Evolutionary conservation across 1,284 basidiomycete genomes (phyloP).

Genomic region (Rhizoctonia solani): DNA sequence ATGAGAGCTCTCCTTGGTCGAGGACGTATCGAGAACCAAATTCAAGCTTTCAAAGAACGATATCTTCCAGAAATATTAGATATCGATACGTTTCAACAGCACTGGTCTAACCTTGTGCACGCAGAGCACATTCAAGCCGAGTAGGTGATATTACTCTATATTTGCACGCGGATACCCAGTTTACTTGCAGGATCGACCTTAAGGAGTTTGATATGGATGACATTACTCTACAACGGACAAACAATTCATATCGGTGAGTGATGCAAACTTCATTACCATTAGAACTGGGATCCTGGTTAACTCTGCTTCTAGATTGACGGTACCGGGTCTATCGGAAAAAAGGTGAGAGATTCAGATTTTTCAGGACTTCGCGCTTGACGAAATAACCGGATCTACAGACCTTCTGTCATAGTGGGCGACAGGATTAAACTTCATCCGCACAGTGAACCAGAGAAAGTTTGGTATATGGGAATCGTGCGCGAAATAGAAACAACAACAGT

Average conservation of each 20-base stretch:
- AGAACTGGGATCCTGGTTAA: background rate
- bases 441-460: conserved; percentile 42
- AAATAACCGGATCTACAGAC: background rate
- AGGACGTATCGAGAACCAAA: conserved; percentile 41
- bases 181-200: conserved; percentile 49
- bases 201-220: conserved; percentile 57
- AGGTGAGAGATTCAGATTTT: conserved; percentile 41
- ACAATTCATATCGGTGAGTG: conserved; percentile 20
- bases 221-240: conserved; percentile 45
- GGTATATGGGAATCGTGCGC: conserved; percentile 64
- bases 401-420: conserved; percentile 57
- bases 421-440: conserved; percentile 55
- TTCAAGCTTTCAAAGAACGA: conserved; percentile 41
- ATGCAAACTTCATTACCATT: background rate
- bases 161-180: background rate
- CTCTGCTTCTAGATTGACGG: conserved; percentile 50
- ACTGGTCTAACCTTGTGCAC: conserved; percentile 46
- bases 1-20: conserved; percentile 41
- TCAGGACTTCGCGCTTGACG: background rate
- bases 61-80: conserved; percentile 52
- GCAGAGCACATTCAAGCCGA: conserved; percentile 32
- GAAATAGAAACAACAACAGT: conserved; percentile 56
- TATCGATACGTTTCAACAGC: conserved; percentile 50
- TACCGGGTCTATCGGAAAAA: conserved; percentile 67
- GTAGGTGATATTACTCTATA: conserved; percentile 31